A percentile compares a stretch with the other conserved stretches of the same genome.
Conservation (phyloP, 345 rosid genomes). For the Streptanthus diversifolius region DNA sequence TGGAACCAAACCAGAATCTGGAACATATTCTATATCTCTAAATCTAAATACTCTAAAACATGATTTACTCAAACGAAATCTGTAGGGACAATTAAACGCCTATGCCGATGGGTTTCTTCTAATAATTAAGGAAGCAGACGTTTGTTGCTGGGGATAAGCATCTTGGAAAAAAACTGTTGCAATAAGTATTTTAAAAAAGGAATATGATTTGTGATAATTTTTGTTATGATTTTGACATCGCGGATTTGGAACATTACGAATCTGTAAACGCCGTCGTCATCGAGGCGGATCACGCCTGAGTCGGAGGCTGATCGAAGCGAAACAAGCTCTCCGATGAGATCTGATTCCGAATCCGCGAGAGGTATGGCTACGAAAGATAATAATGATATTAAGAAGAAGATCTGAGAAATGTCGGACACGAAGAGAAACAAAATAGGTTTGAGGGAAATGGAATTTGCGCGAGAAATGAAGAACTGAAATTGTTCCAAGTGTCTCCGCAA, state of each 20-base stretch:
- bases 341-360: constrained; percentile 22
- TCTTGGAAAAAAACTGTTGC: not conserved
- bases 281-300: constrained; percentile 62
- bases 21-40: too few species aligned
- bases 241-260: constrained; percentile 37
- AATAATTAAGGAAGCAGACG: not conserved
- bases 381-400: constrained; percentile 27
- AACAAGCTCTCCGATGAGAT: constrained; percentile 51
- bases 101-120: not conserved
- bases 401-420: not conserved
- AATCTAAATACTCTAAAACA: too few species aligned
- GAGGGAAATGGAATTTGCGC: not conserved
- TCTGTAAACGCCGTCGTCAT: constrained; percentile 52
- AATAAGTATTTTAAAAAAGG: not conserved
- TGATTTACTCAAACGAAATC: too few species aligned
- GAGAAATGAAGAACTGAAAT: not conserved
- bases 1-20: too few species aligned
- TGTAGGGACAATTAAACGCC: too few species aligned
- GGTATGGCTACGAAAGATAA: not conserved
- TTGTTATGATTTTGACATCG: not conserved
- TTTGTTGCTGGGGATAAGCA: not conserved
- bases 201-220: not conserved
- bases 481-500: not conserved
- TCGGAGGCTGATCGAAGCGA: constrained; percentile 59
- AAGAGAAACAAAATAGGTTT: too few species aligned